These are phyloP conservation scores for Septoria linicola DNA, from an alignment of 2,329 filamentous ascomycete species.

Conservation along the genomic window DNA sequence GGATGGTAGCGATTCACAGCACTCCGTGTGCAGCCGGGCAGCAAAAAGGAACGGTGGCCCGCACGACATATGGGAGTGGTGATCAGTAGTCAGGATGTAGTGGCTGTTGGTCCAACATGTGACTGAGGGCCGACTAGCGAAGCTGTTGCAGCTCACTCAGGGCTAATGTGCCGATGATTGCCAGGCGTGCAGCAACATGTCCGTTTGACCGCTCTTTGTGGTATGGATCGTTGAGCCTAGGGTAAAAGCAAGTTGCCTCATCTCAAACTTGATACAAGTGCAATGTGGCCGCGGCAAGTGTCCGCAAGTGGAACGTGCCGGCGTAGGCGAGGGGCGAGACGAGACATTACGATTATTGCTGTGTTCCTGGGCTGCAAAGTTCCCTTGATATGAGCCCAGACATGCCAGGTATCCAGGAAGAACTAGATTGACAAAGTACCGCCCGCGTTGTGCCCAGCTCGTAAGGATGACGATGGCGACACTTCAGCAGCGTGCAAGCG, in stretches of 20 bases:
- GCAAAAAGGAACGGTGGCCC: background rate
- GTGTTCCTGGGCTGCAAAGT: background rate
- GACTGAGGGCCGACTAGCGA: background rate
- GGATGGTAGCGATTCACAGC: background rate
- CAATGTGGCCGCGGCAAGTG: background rate
- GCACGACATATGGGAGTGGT: slow-evolving; percentile 4
- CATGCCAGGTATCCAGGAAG: slow-evolving; percentile 6
- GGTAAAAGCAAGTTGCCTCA: background rate
- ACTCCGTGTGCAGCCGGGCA: slow-evolving; percentile 14
- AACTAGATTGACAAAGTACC: slow-evolving; percentile 3
- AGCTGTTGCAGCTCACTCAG: background rate
- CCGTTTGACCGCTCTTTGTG: slow-evolving; percentile 8
- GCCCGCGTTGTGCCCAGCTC: slow-evolving; percentile 3
- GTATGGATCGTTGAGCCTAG: background rate
- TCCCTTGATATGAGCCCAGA: slow-evolving; percentile 8
- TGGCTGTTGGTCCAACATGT: background rate
- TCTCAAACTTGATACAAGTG: background rate
- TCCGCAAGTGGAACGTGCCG: slow-evolving; percentile 11
- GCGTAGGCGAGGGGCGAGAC: background rate
- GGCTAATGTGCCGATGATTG: slow-evolving; percentile 4
- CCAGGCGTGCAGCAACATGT: slow-evolving; percentile 6
- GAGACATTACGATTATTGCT: too few species aligned
- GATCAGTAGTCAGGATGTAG: slow-evolving; percentile 6
- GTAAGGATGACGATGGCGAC: slow-evolving; percentile 12
- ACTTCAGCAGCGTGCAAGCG: slow-evolving; percentile 7